phyloP scores from a whole-genome alignment of 2,329 filamentous ascomycete genomes.

The Penicillium sp. region DNA sequence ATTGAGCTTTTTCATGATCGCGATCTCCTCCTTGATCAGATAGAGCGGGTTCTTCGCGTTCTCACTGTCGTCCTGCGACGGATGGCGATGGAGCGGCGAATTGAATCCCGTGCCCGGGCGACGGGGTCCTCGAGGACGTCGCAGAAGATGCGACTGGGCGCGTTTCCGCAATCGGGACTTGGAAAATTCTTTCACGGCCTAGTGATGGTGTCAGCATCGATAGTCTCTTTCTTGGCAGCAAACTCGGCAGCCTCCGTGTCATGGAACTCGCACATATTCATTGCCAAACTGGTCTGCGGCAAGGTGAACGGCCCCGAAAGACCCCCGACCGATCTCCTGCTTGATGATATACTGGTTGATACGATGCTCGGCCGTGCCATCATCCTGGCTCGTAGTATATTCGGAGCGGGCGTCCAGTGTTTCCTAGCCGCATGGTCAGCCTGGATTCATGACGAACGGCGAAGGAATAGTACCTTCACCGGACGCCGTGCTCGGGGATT shows the following conservation, averaged over 20 bases:
- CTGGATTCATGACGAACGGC: conserved; percentile 2
- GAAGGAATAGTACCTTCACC: conserved; percentile 60
- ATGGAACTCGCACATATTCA: conserved; percentile 75
- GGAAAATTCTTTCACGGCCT: conserved; percentile 96
- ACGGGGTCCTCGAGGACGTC: conserved; percentile 60
- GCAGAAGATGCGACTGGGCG: conserved; percentile 85
- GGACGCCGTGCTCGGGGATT: conserved; percentile 63
- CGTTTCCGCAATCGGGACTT: conserved; percentile 88
- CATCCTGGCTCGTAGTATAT: conserved; percentile 81
- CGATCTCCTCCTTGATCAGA: conserved; percentile 93
- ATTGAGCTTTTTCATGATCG: conserved; percentile 98
- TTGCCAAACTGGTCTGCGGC: conserved; percentile 87
- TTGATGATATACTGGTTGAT: conserved; percentile 96
- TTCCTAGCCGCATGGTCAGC: conserved; percentile 61
- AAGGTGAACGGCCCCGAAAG: conserved; percentile 90
- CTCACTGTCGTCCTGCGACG: conserved; percentile 55
- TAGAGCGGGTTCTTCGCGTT: conserved; percentile 73
- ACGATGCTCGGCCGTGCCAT: conserved; percentile 78
- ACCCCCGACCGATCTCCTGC: conserved; percentile 95
- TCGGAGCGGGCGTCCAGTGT: conserved; percentile 88
- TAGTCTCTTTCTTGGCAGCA: not conserved
- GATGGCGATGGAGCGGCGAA: conserved; percentile 66
- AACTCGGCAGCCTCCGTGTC: not conserved
- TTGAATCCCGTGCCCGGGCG: conserved; percentile 64
- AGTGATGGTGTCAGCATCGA: conserved; percentile 4